Evolutionary conservation across 768 basidiomycete genomes (phyloP).

Genomic region (Leucosporidium creatinivorum): DNA sequence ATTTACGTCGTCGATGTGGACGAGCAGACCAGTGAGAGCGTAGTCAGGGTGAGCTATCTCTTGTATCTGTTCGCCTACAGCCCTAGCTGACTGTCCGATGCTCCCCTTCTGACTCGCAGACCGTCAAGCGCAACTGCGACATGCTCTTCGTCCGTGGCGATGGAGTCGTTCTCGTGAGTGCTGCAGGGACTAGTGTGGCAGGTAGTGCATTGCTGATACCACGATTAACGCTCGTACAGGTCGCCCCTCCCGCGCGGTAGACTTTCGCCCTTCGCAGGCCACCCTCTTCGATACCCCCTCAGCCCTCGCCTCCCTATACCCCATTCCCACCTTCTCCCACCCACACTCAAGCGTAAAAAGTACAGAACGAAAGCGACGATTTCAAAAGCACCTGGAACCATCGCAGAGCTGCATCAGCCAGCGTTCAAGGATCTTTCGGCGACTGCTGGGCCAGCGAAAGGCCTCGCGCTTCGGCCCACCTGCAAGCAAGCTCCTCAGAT

Average conservation of each 20-base stretch:
- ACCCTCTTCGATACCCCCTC: no score
- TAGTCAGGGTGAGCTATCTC: slow-evolving; percentile 52
- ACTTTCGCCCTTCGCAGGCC: no score
- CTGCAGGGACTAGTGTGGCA: not conserved
- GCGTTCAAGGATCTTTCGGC: no score
- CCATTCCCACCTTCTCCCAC: no score
- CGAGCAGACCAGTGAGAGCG: slow-evolving; percentile 57
- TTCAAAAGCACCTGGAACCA: no score
- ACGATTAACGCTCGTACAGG: slow-evolving; percentile 7
- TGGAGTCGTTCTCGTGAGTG: slow-evolving; percentile 83
- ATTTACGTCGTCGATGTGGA: slow-evolving; percentile 85
- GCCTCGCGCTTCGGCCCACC: no score
- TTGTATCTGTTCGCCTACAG: not conserved
- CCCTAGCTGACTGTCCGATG: not conserved
- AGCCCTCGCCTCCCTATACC: no score
- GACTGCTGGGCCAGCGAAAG: no score
- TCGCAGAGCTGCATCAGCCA: no score
- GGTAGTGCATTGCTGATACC: not conserved
- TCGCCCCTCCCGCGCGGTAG: slow-evolving; percentile 27
- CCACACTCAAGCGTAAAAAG: no score
- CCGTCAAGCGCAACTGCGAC: slow-evolving; percentile 86
- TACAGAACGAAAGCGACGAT: no score
- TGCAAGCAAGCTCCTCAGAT: not conserved
- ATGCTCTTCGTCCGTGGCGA: slow-evolving; percentile 98
- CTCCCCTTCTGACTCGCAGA: slow-evolving; percentile 46